Evolutionary conservation across 352 stramenopile species (phyloP).

Genomic region (Thraustochytrium sp.): DNA sequence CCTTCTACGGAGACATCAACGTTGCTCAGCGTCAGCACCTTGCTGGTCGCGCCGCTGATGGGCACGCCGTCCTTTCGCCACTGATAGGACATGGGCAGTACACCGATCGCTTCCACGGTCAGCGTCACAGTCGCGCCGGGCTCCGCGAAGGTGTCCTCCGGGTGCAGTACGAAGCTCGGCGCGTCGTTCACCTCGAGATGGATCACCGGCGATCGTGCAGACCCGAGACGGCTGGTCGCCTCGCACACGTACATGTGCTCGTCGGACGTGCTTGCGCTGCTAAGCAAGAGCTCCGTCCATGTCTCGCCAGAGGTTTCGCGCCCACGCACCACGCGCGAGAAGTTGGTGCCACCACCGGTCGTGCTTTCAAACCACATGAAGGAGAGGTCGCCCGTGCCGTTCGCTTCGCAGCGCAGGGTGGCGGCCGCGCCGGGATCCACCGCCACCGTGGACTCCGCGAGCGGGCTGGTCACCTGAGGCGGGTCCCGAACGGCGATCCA

Average conservation of each 20-base stretch:
- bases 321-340: neutral
- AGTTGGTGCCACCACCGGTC: neutral
- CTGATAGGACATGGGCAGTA: neutral
- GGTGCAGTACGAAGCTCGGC: neutral
- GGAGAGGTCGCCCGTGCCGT: constrained; percentile 5
- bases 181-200: neutral
- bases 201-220: neutral
- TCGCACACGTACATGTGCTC: neutral
- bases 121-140: neutral
- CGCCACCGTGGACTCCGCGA: too few relatives aligned
- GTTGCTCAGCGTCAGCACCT: neutral
- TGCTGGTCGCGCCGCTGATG: neutral
- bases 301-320: neutral
- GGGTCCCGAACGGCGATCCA: neutral
- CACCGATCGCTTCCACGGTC: neutral
- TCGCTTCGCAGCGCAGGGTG: neutral
- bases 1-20: neutral
- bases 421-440: neutral
- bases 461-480: neutral
- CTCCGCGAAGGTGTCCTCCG: constrained; percentile 17
- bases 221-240: neutral
- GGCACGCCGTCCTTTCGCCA: constrained; percentile 23
- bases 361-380: neutral
- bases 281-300: neutral
- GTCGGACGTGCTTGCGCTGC: neutral